Evolutionary conservation across 352 stramenopile genomes (phyloP).

Genomic region (Pythium scleroteichum): DNA sequence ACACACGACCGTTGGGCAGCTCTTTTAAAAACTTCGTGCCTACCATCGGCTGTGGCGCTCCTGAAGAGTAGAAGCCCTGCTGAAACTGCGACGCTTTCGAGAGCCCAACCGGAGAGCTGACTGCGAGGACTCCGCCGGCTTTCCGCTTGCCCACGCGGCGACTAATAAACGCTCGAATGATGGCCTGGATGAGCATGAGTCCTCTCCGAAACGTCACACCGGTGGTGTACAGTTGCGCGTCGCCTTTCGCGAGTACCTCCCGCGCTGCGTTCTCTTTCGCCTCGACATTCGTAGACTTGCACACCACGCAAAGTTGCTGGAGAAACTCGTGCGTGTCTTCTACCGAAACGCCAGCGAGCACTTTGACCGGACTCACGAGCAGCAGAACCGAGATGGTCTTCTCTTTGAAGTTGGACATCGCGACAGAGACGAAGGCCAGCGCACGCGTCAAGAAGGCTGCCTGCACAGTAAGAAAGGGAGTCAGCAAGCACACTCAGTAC

Average conservation of each 20-base stretch:
- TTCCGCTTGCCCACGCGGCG: slow-evolving; percentile 43
- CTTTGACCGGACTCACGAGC: slow-evolving; percentile 83
- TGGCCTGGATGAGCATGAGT: slow-evolving; percentile 63
- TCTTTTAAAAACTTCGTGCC: slow-evolving; percentile 78
- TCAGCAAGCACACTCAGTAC: no score
- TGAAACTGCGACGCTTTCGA: slow-evolving; percentile 20
- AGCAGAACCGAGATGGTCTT: slow-evolving; percentile 68
- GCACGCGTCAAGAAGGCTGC: slow-evolving; percentile 77
- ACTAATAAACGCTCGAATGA: slow-evolving; percentile 69
- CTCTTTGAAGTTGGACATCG: slow-evolving; percentile 41
- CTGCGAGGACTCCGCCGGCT: not conserved
- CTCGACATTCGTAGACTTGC: slow-evolving; percentile 42
- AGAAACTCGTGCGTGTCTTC: slow-evolving; percentile 76
- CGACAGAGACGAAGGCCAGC: slow-evolving; percentile 71
- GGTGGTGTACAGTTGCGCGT: slow-evolving; percentile 67
- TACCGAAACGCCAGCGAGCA: slow-evolving; percentile 68
- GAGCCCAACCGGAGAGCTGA: not conserved
- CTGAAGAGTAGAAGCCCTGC: slow-evolving; percentile 4
- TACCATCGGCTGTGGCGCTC: slow-evolving; percentile 40
- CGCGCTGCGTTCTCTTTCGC: slow-evolving; percentile 55
- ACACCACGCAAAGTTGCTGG: slow-evolving; percentile 67
- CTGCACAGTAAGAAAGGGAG: slow-evolving; percentile 28
- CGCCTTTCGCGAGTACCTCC: slow-evolving; percentile 63
- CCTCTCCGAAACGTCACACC: slow-evolving; percentile 75
- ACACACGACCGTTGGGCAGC: slow-evolving; percentile 58